Evolutionary conservation across 192 early-diverging fungal species (phyloP), one percentile per base, ranked within the genome.

Genomic region (Coemansia sp.): DNA sequence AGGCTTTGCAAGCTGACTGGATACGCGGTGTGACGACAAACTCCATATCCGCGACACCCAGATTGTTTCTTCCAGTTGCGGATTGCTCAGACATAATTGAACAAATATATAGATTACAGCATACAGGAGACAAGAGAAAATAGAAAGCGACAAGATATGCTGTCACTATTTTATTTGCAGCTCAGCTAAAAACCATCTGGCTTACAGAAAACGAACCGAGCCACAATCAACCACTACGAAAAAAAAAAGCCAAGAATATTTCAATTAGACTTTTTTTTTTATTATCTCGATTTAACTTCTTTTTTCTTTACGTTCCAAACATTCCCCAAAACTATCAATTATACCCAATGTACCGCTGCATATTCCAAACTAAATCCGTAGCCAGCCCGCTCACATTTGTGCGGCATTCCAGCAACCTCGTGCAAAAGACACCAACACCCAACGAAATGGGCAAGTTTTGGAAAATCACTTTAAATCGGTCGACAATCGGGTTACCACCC

Each of bases 391-490:
- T 5, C 34, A 12, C 18, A 16, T 14, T 29, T 28, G 16, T 14
- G 14, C 28, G 11, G 30, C 34, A 25, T 52, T 28, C 12, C 40
- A 60, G 49, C 30, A 48, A 40, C 31, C 25, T 52, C 17, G 12
- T 68, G 7, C 58, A 28, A 17, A 22, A 28, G 33, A 33, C 67
- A 48, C 67, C 71, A 14, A 49, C 48, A 14, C 48, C 60, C 8
- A 73, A 56, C 54, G 28, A 48, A 12, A 51, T 58, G 12, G 64
- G 63, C 7, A 77, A 77, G 56, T 72, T 79, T 60, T 91, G 87
- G 75, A 76, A 88, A 68, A 80, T 91, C 64, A 84, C 86, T 42
- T 69, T 89, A n/a, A 60, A 71, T 7, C 83, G 87, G 60, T 85
- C 84, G 45, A 64, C 87, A 3, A 78, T 84, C 56, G 89, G 89